Base-by-base conservation (phyloP, 257 asterid species). In the Solanum sejunctum region DNA sequence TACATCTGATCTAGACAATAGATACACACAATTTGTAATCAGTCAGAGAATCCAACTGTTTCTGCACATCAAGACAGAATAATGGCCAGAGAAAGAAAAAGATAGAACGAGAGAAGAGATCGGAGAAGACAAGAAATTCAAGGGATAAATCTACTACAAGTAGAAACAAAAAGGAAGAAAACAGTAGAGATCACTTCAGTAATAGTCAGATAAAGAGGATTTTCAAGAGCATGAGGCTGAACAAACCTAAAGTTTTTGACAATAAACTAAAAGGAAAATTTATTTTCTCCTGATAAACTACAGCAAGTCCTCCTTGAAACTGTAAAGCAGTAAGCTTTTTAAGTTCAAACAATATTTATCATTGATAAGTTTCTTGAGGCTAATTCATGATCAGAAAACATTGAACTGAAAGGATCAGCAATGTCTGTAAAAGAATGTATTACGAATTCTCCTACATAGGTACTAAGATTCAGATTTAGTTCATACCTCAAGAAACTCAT, bases 401-500 rank as follows among this genome's bases (percentile, higher is more conserved):
- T 78, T 17, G 49, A 78, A 26, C 26, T 78, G 12, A 78, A 72
- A 78, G 66, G 5, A 52, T 52, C 28, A 52, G 66, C 64, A 52
- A 78, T 26, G 12, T 78, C 45, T 78, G 52, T 52, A 15, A 16
- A 28, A 28, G 28, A 16, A 78, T 28, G 82, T 52, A 52, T 23
- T 5, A 78, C 28, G 49, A 26, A 28, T 32, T 52, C 49, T 78
- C 64, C 64, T 26, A 51, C 26, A 77, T 15, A 15, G 41, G 13
- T 51, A 51, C 28, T 43, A 57, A 10, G 32, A 52, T 45, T 66
- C 23, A 32, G 58, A 20, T 56, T 56, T 36, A 21, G 58, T 36
- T 56, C 69, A 69, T 87, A 96, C 99, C 98, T 93, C 97, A 84
- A 96, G 98, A 85, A 89, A 96, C 85, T 91, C 93, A n/a, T 95